Base-by-base conservation (phyloP, 306 rosid genomes). In the Pueraria montana region DNA sequence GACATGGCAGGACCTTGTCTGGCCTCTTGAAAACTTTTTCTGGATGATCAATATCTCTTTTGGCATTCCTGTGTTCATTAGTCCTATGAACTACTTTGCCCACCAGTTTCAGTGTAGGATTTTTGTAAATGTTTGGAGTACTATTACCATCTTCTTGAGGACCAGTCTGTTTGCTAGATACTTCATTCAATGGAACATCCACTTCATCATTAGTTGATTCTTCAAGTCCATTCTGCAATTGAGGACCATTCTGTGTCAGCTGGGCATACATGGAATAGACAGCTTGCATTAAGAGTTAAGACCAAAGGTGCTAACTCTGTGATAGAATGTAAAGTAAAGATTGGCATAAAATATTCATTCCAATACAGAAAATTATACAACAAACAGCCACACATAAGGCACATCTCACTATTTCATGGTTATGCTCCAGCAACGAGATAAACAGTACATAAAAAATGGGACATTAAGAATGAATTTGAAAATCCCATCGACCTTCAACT, bases 1-100 rank as follows among this genome's bases (percentile, higher is more conserved):
- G 92, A 74, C 92, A 90, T 8, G 88, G 89, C 30, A 90, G 88
- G 77, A 93, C 74, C 86, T 87, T 81, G 84, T 88, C 85, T 36
- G 91, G 91, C 88, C 82, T 91, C 81, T 76, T 85, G 21, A 87
- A 70, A 78, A 32, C 72, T 77, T 86, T 93, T 72, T 80, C 91
- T 77, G 84, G 85, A 30, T 21, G 77, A 73, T 80, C 85, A 17
- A 56, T 45, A 72, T 85, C 88, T 34, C 83, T 76, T 68, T 66
- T 85, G 23, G 42, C 32, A 55, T 72, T 77, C 52, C 11, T 81
- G 36, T 80, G 64, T 52, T 85, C 86, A 70, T 76, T 82, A n/a
- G 63, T 79, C 58, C 66, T 79, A 45, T 73, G 79, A 70, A 21
- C 65, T 72, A 69, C 77, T 50, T 77, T 70, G 10, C 42, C 66